Base-by-base conservation (phyloP, 1,284 basidiomycete genomes). In the Tilletia caries region DNA sequence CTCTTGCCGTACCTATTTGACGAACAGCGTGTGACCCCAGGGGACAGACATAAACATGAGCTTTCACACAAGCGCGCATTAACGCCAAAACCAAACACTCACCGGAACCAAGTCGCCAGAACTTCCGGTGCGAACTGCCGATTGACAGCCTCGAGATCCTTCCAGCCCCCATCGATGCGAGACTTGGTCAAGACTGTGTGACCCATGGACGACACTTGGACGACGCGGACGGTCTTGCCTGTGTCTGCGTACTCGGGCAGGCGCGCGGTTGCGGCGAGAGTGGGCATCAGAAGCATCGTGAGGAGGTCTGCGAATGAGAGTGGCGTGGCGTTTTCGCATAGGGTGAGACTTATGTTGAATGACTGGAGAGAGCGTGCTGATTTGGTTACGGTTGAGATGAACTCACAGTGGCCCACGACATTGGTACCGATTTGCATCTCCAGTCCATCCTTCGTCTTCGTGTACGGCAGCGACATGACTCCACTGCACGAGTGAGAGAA, bases 401-500 rank as follows among this genome's bases (percentile, higher is more conserved):
- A 62, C 58, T 62, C 32, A 62, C 58, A 77, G 67, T 79, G 79
- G 13, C 75, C 77, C 0, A 80, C 69, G 25, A 78, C 76, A 60
- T 80, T 79, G 65, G 77, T 79, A 4, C 58, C 65, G 3, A 79
- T 68, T 66, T 79, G 77, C n/a, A 79, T 67, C 70, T 80, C 79
- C 33, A 78, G 54, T n/a, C 76, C 76, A 46, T 80, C 73, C 65
- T 74, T 72, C 66, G 77, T 79, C 4, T 70, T 65, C 10, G 25
- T 27, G 46, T 66, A 50, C 13, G 65, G 65, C 44, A 66, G 8
- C 10, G 67, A 70, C 78, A 79, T 79, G 44, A 79, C 71, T 69
- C 82, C 82, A 3, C 37, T 41, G n/a, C n/a, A n/a, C n/a, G n/a
- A n/a, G n/a, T n/a, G n/a, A n/a, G n/a, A n/a, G n/a, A n/a, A n/a